Base-by-base conservation (phyloP, 2,329 filamentous ascomycete genomes). In the Diaporthe aspalathi region DNA sequence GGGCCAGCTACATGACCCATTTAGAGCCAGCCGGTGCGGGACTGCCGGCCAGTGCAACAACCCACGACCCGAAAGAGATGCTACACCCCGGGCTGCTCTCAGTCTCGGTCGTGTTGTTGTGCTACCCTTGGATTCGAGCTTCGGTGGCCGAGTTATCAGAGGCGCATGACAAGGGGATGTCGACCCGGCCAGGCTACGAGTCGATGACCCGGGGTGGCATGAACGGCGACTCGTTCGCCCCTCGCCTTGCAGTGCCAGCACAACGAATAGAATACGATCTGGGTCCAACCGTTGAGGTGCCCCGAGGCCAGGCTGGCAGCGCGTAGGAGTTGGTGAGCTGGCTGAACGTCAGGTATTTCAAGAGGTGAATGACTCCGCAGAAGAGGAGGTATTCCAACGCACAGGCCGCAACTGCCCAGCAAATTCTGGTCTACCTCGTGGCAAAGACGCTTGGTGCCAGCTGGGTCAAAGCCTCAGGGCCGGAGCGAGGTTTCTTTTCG, bases 1-100 rank as follows among this genome's bases (percentile, higher is more conserved):
- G 63, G 68, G 47, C 27, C 20, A 45, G 38, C 50, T 60, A 65
- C 45, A 38, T 49, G 35, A 56, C 63, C 65, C 72, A 71, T 73
- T 69, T 69, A 32, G 24, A 47, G n/a, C n/a, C n/a, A 27, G 38
- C n/a, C n/a, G 56, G 66, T n/a, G 68, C 52, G 35, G 47, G 53
- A 27, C 22, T 35, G 62, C 29, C 56, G 47, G 62, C 29, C 56
- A 47, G 56, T 66, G 40, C 49, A 66, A 45, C 49, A 66, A 45
- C 47, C 71, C 35, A 38, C 35, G 9, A 38, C 35, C 6, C 35
- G 12, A 38, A 38, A 38, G 43, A 45, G 47, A 47, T 22, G 57
- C 9, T 35, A 45, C 60, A 49, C 20, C 20, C 60, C 43, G 16
- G 43, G 27, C 32, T 49, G 57, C 57, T 35, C 49, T 24, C 45